These are phyloP conservation scores for Vicia faba DNA, from an alignment of 306 rosid genomes.

Conservation along the genomic window DNA sequence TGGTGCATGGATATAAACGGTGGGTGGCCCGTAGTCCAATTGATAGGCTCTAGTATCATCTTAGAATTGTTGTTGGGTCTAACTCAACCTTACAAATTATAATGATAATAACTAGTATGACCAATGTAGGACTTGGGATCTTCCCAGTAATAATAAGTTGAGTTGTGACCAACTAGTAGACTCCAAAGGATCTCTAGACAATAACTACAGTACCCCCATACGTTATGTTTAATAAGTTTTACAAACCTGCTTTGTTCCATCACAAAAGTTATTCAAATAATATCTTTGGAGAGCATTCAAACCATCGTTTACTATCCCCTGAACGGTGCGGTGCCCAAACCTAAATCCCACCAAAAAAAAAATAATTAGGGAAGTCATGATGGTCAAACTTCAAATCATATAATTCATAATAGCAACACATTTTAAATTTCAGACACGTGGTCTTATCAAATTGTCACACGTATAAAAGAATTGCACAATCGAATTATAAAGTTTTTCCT, in stretches of 20 bases:
- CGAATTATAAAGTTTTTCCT: neutral
- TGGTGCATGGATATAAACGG: too few relatives aligned
- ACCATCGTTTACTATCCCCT: slow-evolving; percentile 79
- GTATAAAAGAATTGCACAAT: slow-evolving; percentile 28
- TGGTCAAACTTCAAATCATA: slow-evolving; percentile 19
- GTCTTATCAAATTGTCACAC: slow-evolving; percentile 23
- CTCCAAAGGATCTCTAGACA: slow-evolving; percentile 28
- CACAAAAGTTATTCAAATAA: slow-evolving; percentile 80
- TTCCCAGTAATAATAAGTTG: slow-evolving; percentile 1
- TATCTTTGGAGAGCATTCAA: slow-evolving; percentile 76
- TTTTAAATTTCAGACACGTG: slow-evolving; percentile 20
- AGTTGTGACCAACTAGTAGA: slow-evolving; percentile 20
- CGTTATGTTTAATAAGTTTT: slow-evolving; percentile 35
- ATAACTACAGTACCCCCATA: slow-evolving; percentile 23
- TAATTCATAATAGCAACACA: slow-evolving; percentile 11
- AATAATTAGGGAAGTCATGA: slow-evolving; percentile 10
- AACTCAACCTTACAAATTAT: too few relatives aligned
- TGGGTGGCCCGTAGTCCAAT: too few relatives aligned
- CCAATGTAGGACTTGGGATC: too few relatives aligned
- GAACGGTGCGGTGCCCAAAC: slow-evolving; percentile 81
- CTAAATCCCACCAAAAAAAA: slow-evolving; percentile 52
- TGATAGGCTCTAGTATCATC: too few relatives aligned
- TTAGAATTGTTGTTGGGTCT: too few relatives aligned
- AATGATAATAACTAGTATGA: too few relatives aligned
- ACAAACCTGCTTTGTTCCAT: slow-evolving; percentile 89